Conservation (phyloP, 2,329 filamentous ascomycete genomes). For the Phaeosphaeriaceae sp. region DNA sequence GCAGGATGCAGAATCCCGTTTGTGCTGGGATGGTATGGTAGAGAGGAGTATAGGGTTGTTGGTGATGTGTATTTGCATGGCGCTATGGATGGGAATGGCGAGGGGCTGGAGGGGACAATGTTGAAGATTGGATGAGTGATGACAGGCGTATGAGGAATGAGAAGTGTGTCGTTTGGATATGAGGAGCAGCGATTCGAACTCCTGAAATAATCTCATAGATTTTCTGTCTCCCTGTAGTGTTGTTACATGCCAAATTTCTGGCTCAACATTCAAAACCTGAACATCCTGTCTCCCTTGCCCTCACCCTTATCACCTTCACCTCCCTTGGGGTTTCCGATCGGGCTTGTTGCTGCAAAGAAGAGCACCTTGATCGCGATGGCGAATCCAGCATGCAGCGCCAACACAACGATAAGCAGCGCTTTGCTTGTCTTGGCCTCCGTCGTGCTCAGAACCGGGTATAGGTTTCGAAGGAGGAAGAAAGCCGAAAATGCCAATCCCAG, state of each 20-base stretch:
- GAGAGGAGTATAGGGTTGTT: neutral
- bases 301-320: slow-evolving; percentile 19
- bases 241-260: neutral
- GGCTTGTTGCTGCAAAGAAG: slow-evolving; percentile 77
- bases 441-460: slow-evolving; percentile 82
- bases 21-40: neutral
- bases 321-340: slow-evolving; percentile 38
- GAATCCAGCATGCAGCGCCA: slow-evolving; percentile 86
- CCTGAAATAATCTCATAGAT: neutral
- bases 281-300: slow-evolving; percentile 16
- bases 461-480: slow-evolving; percentile 49
- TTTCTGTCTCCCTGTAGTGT: neutral
- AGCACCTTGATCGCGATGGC: slow-evolving; percentile 94
- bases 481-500: slow-evolving; percentile 57
- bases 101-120: neutral
- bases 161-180: neutral
- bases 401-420: slow-evolving; percentile 81
- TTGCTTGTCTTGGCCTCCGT: slow-evolving; percentile 93
- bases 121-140: neutral
- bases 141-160: neutral
- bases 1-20: neutral
- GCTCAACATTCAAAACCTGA: neutral
- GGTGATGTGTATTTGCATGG: neutral
- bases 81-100: neutral
- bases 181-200: neutral